phyloP scores from a whole-genome alignment of 1,284 basidiomycete genomes.

The Neolentinus lepideus region DNA sequence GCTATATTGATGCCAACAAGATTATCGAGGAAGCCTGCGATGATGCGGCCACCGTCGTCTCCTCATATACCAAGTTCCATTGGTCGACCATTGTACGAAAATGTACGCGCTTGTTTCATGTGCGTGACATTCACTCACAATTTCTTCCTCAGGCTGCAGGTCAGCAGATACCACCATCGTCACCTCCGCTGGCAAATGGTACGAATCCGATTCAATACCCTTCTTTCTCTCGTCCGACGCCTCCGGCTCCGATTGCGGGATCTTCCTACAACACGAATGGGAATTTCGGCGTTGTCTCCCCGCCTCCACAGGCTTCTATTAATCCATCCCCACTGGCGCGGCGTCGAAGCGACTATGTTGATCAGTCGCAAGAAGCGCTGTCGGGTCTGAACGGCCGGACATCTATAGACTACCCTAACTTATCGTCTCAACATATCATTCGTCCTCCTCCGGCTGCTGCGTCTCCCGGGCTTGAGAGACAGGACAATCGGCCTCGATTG shows the following conservation, averaged over 20 bases:
- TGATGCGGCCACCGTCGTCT: constrained; percentile 30
- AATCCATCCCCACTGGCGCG: constrained; percentile 65
- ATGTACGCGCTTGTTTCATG: constrained; percentile 23
- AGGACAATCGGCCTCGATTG: constrained; percentile 54
- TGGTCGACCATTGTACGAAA: constrained; percentile 29
- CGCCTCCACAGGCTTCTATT: constrained; percentile 76
- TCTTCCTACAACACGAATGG: constrained; percentile 26
- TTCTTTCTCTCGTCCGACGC: constrained; percentile 25
- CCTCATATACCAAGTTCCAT: constrained; percentile 29
- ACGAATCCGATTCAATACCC: constrained; percentile 39
- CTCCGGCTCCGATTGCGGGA: constrained; percentile 26
- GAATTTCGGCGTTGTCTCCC: constrained; percentile 34
- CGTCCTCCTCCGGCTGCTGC: constrained; percentile 76
- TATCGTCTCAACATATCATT: constrained; percentile 50
- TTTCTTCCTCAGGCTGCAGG: constrained; percentile 15
- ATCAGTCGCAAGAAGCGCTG: constrained; percentile 68
- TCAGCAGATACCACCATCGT: constrained; percentile 22
- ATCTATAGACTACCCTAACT: constrained; percentile 78
- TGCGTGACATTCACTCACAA: constrained; percentile 2
- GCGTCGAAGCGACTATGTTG: constrained; percentile 72
- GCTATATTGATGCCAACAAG: constrained; percentile 15
- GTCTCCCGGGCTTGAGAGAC: constrained; percentile 56
- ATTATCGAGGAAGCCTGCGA: constrained; percentile 26
- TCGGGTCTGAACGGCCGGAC: constrained; percentile 40
- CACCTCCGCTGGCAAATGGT: constrained; percentile 20